Conservation (phyloP, 2,329 filamentous ascomycete species). For the Trichoderma atrobrunneum region DNA sequence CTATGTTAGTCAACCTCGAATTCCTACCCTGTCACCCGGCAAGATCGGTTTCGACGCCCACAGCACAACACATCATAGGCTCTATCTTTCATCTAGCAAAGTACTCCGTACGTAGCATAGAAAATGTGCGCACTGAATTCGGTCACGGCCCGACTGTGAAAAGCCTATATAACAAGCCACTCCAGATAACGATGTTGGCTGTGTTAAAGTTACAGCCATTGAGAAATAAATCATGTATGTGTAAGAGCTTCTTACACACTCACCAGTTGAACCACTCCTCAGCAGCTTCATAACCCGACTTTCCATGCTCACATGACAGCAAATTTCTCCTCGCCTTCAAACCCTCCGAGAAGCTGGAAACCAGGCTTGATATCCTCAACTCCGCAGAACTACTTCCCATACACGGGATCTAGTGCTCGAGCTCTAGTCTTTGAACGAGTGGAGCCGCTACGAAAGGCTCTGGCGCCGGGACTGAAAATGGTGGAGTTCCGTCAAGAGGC, state of each 20-base stretch:
- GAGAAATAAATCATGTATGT: background rate
- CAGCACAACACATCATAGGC: background rate
- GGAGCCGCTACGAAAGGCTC: background rate
- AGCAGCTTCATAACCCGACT: background rate
- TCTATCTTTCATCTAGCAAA: background rate
- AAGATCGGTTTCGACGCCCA: background rate
- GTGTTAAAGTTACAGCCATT: background rate
- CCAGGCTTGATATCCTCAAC: background rate
- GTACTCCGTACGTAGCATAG: background rate
- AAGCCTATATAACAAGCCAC: background rate
- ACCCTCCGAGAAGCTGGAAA: background rate
- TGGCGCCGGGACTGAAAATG: background rate
- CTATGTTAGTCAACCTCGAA: background rate
- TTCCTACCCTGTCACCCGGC: background rate
- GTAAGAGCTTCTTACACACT: background rate
- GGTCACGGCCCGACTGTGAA: background rate
- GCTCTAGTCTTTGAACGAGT: background rate
- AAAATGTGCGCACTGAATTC: background rate
- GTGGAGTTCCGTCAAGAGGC: background rate
- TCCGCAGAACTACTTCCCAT: background rate
- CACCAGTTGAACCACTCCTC: background rate
- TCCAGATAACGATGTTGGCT: background rate
- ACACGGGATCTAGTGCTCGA: background rate
- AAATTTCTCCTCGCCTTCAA: background rate
- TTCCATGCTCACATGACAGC: background rate